Evolutionary conservation across 179 eudicot species (phyloP), one percentile per base, ranked within the genome.

Genomic region (Corrigiola litoralis): DNA sequence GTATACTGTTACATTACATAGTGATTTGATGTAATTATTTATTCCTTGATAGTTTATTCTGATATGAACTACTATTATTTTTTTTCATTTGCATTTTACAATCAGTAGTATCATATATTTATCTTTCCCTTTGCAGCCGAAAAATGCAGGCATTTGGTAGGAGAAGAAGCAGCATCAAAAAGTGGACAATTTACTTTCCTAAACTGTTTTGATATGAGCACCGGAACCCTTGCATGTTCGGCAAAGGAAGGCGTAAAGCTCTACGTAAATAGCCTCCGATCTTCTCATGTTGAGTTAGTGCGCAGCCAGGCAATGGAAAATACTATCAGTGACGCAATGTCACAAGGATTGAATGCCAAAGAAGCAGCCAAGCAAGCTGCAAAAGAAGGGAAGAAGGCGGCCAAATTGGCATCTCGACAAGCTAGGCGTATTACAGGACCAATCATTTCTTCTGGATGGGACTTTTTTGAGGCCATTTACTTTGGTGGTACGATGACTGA

Each of bases 381-480:
- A 60, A 78, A 82, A 77, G 95, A 87, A 75, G 98, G 92, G 46
- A 80, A 80, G 61, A 90, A 85, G 75, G 96, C 98, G 3, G 96
- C 96, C n/a, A 90, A 90, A 74, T 58, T 89, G 11, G 98, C 98
- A 11, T 79, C 82, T 33, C 72, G 85, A n/a, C 42, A 89, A 79
- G 84, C 83, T 67, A 90, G 87, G 53, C 82, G 95, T 63, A 87
- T 87, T 4, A 77, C 84, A 13, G 98, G 98, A 9, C 98, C 98
- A 2, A 82, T 92, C 17, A 80, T 92, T 55, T 87, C 96, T 45
- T 81, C 88, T 0, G 98, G 90, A 5, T 92, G 98, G 98, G 96
- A 92, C 78, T 92, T 92, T 72, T 90, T 92, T 34, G 98, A 92
- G 79, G 95, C 96, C 18, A 66, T 92, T 49, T 92, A 92, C 65